phyloP scores from a whole-genome alignment of 1,284 basidiomycete species.

The Pascua sp. region DNA sequence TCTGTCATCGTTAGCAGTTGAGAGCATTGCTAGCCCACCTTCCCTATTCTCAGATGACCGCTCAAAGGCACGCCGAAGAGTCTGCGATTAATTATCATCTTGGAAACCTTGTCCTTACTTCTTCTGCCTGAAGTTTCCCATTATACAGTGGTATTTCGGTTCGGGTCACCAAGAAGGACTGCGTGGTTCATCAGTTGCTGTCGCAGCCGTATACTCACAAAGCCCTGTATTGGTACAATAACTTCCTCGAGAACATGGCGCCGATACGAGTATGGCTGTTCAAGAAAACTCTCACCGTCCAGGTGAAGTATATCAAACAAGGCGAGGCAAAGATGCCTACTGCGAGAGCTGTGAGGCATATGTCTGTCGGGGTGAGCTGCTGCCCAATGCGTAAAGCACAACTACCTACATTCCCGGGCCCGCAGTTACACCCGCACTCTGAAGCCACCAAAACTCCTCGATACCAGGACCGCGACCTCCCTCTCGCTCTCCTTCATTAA shows the following conservation, averaged over 20 bases:
- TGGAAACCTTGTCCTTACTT: background rate
- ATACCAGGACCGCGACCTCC: conserved; percentile 44
- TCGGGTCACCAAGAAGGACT: conserved; percentile 57
- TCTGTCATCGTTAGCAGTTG: conserved; percentile 30
- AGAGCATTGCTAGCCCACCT: background rate
- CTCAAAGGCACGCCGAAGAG: conserved; percentile 4
- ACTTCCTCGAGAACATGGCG: conserved; percentile 60
- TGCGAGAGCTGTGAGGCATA: conserved; percentile 32
- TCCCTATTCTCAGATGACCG: background rate
- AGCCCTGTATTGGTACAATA: conserved; percentile 57
- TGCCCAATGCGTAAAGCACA: too few species aligned
- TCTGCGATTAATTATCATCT: background rate
- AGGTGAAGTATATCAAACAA: conserved; percentile 78
- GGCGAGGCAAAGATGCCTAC: conserved; percentile 66
- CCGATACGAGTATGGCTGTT: conserved; percentile 59
- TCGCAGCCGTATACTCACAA: conserved; percentile 42
- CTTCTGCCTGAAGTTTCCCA: background rate
- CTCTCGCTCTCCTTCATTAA: conserved; percentile 54
- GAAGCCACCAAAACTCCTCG: conserved; percentile 53
- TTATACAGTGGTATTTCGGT: conserved; percentile 44
- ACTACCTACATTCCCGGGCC: background rate
- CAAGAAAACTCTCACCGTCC: conserved; percentile 59
- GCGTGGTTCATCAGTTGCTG: background rate
- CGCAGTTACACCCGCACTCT: conserved; percentile 31
- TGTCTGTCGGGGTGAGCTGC: background rate